Evolutionary conservation across 345 rosid genomes (phyloP).

Genomic region (Eucalyptus cladocalyx): DNA sequence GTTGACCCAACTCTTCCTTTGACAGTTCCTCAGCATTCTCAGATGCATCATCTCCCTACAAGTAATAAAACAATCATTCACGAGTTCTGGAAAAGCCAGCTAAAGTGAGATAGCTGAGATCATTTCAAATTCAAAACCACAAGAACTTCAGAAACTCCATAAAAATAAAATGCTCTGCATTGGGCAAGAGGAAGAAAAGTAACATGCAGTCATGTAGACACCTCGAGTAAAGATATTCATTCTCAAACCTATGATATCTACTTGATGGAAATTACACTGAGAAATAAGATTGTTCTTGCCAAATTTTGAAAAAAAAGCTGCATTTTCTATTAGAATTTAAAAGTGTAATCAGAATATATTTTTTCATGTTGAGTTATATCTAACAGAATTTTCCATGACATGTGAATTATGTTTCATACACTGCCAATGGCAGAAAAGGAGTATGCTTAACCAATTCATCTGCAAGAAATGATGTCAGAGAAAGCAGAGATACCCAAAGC

Average conservation of each 20-base stretch:
- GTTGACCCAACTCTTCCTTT: constrained; percentile 86
- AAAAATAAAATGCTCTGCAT: background rate
- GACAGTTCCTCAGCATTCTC: constrained; percentile 62
- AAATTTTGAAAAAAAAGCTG: background rate
- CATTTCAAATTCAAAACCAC: background rate
- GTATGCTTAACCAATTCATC: background rate
- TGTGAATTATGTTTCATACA: background rate
- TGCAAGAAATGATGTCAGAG: background rate
- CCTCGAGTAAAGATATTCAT: background rate
- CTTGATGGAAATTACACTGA: background rate
- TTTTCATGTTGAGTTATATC: background rate
- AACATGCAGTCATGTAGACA: background rate
- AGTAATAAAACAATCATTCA: background rate
- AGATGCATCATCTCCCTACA: constrained; percentile 28
- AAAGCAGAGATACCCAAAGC: background rate
- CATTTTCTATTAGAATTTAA: background rate
- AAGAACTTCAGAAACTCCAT: background rate
- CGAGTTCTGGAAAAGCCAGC: background rate
- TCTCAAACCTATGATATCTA: background rate
- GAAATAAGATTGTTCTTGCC: background rate
- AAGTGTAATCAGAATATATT: background rate
- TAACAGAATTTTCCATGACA: background rate
- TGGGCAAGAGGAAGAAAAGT: background rate
- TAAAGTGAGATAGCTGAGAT: background rate
- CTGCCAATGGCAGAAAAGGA: background rate